Conservation (phyloP, 2,329 filamentous ascomycete species). For the Lasiodiplodia theobromae region DNA sequence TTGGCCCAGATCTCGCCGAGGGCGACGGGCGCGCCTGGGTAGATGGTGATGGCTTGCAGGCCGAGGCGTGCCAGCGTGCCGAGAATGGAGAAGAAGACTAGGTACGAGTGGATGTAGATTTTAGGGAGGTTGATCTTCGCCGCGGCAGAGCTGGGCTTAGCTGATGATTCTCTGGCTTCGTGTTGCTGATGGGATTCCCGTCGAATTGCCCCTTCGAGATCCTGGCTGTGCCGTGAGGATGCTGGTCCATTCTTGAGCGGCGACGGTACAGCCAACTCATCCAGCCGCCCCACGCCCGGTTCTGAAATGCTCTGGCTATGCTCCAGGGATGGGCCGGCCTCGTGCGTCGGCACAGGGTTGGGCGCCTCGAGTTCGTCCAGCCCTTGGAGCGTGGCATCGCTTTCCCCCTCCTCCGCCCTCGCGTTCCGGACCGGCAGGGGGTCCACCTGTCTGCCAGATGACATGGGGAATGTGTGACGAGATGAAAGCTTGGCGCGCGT, state of each 20-base stretch:
- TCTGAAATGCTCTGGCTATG: background rate
- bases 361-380: constrained; percentile 11
- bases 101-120: constrained; percentile 74
- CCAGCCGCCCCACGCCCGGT: background rate
- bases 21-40: constrained; percentile 74
- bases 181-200: background rate
- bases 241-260: background rate
- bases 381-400: background rate
- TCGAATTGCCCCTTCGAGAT: background rate
- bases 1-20: constrained; percentile 88
- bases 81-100: constrained; percentile 83
- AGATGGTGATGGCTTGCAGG: constrained; percentile 78
- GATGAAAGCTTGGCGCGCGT: background rate
- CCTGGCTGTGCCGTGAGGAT: background rate
- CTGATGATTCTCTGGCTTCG: background rate
- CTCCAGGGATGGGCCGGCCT: background rate
- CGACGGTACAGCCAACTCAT: background rate
- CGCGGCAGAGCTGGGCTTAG: no score
- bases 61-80: constrained; percentile 86
- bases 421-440: constrained; percentile 6
- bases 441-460: background rate
- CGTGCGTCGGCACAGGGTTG: background rate
- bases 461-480: background rate
- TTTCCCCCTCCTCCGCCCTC: background rate
- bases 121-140: background rate